Percentiles rank a stretch among this genome's conserved stretches.
These are phyloP conservation scores for Pneumocystis sp. DNA, from an alignment of 1,139 yeast genomes.

Conservation along the genomic window DNA sequence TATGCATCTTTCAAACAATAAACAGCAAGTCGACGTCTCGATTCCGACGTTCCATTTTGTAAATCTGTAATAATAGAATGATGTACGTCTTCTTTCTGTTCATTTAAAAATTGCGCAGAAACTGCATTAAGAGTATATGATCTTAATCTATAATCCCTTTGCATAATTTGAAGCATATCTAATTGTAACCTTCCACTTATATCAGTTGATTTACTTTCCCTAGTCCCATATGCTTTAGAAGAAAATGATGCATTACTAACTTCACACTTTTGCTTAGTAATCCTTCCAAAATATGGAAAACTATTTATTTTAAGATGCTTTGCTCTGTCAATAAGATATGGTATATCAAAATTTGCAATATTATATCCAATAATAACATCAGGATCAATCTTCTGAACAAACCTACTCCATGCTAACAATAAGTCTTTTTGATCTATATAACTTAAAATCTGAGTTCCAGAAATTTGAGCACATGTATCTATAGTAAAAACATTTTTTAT, in stretches of 20 bases:
- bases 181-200: slow-evolving; percentile 94
- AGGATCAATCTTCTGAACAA: slow-evolving; percentile 72
- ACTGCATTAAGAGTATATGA: slow-evolving; percentile 92
- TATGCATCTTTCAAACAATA: slow-evolving; percentile 95
- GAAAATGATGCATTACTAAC: slow-evolving; percentile 71
- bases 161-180: slow-evolving; percentile 82
- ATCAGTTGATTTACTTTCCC: slow-evolving; percentile 81
- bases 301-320: slow-evolving; percentile 46
- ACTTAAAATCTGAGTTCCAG: slow-evolving; percentile 80
- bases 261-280: slow-evolving; percentile 53
- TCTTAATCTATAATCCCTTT: slow-evolving; percentile 86
- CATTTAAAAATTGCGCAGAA: slow-evolving; percentile 82
- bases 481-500: slow-evolving; percentile 90
- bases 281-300: slow-evolving; percentile 81
- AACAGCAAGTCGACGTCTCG: slow-evolving; percentile 88
- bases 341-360: slow-evolving; percentile 86
- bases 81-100: slow-evolving; percentile 96
- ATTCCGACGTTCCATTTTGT: slow-evolving; percentile 82
- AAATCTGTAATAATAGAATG: slow-evolving; percentile 90
- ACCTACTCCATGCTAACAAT: slow-evolving; percentile 74
- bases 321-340: slow-evolving; percentile 82
- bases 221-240: slow-evolving; percentile 91
- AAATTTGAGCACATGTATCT: slow-evolving; percentile 78
- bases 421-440: slow-evolving; percentile 63
- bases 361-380: slow-evolving; percentile 96